Conservation (phyloP, 495 filamentous ascomycete genomes). For the Penicillium roqueforti region DNA sequence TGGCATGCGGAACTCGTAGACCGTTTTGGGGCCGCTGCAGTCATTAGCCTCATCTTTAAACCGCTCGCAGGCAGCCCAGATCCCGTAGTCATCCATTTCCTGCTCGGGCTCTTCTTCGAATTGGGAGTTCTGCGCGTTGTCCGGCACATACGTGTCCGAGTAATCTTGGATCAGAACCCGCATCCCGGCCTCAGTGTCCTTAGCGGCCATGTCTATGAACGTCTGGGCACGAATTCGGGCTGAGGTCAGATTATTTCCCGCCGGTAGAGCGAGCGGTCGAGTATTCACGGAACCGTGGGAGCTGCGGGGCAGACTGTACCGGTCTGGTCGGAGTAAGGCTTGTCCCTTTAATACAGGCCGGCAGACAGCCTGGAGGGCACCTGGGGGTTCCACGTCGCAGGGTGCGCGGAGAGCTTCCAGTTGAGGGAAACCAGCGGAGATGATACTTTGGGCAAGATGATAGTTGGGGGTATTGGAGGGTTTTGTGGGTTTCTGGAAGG, state of each 20-base stretch:
- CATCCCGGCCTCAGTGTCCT: conserved; percentile 42
- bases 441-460: conserved; percentile 70
- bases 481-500: conserved; percentile 36
- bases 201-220: conserved; percentile 47
- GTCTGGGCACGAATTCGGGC: conserved; percentile 47
- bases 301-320: conserved; percentile 45
- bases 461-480: conserved; percentile 54
- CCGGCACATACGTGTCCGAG: conserved; percentile 39
- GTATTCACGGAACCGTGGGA: conserved; percentile 45
- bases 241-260: conserved; percentile 45
- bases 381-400: conserved; percentile 63
- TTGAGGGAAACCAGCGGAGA: conserved; percentile 63
- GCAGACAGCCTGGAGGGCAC: conserved; percentile 67
- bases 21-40: conserved; percentile 35
- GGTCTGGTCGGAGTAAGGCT: conserved; percentile 47
- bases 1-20: conserved; percentile 44
- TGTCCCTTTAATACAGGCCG: conserved; percentile 50
- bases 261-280: conserved; percentile 40
- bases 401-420: conserved; percentile 66
- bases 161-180: conserved; percentile 42
- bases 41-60: conserved; percentile 22
- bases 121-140: conserved; percentile 29
- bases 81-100: conserved; percentile 38
- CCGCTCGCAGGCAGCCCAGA: conserved; percentile 29
- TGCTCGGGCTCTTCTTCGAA: conserved; percentile 36